Percentiles rank a stretch among this genome's conserved stretches.
Evolutionary conservation across 1,284 basidiomycete genomes (phyloP).

Genomic region (Austropuccinia psidii): DNA sequence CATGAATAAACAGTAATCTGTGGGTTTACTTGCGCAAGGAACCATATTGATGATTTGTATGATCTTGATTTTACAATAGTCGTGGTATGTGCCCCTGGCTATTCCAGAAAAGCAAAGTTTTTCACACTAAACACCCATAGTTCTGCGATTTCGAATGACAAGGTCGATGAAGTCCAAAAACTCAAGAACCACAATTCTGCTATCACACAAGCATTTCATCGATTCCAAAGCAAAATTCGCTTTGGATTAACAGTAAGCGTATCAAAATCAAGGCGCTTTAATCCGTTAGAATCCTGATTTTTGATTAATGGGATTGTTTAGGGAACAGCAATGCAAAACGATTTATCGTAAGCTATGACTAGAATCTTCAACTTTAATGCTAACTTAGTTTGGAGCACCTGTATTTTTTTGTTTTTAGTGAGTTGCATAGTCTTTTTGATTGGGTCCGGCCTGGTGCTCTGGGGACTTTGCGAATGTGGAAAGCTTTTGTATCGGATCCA

Average conservation of each 20-base stretch:
- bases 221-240: slow-evolving; percentile 26
- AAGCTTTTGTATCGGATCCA: slow-evolving; percentile 28
- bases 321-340: slow-evolving; percentile 34
- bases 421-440: slow-evolving; percentile 30
- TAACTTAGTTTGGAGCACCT: neutral
- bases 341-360: slow-evolving; percentile 10
- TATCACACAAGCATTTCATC: slow-evolving; percentile 2
- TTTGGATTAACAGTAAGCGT: slow-evolving; percentile 29
- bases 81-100: slow-evolving; percentile 15
- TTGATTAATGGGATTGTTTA: neutral
- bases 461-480: slow-evolving; percentile 24
- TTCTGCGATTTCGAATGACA: neutral
- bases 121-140: no score
- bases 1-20: slow-evolving; percentile 1
- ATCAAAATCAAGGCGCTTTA: neutral
- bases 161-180: slow-evolving; percentile 32
- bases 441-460: slow-evolving; percentile 31
- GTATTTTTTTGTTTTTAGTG: neutral
- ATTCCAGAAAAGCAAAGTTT: no score
- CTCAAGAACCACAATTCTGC: slow-evolving; percentile 14
- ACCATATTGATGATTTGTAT: slow-evolving; percentile 21
- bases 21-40: slow-evolving; percentile 17
- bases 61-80: slow-evolving; percentile 32
- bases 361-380: neutral
- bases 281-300: neutral